Evolutionary conservation across 2,329 filamentous ascomycete species (phyloP).

Genomic region (Fusarium sacchari): DNA sequence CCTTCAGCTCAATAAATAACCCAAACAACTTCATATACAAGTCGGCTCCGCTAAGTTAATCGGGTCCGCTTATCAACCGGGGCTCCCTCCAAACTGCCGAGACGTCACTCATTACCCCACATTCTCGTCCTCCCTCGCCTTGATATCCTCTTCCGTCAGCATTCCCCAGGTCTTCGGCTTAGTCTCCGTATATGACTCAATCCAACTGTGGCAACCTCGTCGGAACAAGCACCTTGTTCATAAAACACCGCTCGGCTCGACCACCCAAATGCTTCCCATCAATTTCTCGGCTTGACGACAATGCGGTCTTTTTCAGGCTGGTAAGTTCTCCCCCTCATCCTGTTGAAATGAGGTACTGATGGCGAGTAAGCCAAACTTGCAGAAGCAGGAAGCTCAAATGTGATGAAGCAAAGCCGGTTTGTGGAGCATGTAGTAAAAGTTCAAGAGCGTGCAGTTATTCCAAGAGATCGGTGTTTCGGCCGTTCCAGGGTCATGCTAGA

Average conservation of each 20-base stretch:
- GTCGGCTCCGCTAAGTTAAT: conserved; percentile 3
- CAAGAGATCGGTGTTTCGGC: conserved; percentile 32
- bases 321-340: not conserved
- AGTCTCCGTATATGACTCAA: not conserved
- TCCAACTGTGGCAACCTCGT: not conserved
- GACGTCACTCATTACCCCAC: conserved; percentile 31
- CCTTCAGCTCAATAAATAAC: not conserved
- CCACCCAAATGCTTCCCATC: not conserved
- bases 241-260: not conserved
- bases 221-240: not conserved
- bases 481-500: not conserved
- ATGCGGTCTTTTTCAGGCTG: conserved; percentile 42
- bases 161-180: not conserved
- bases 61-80: conserved; percentile 5
- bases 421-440: conserved; percentile 34
- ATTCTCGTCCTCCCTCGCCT: conserved; percentile 16
- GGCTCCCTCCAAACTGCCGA: not conserved
- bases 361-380: conserved; percentile 28
- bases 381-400: conserved; percentile 43
- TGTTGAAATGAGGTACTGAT: not conserved
- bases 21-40: not conserved
- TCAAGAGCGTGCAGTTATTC: conserved; percentile 27
- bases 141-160: conserved; percentile 9
- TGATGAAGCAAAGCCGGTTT: conserved; percentile 37
- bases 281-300: not conserved